Percentiles rank a stretch among this genome's conserved stretches.
phyloP scores from a whole-genome alignment of 768 basidiomycete genomes.

The Cyclocybe cylindracea region DNA sequence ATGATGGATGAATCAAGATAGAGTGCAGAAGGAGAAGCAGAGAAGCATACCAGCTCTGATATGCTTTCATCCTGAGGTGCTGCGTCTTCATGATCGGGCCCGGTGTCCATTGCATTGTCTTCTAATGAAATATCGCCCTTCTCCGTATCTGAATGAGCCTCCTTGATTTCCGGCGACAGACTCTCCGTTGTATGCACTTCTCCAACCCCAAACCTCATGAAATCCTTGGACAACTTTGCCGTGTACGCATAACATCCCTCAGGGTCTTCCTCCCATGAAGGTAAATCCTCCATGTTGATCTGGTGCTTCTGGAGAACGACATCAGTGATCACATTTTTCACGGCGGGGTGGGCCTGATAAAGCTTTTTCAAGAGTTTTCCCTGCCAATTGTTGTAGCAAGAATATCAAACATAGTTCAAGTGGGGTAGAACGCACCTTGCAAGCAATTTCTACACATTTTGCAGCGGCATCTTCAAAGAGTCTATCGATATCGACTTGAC shows the following conservation, averaged over 20 bases:
- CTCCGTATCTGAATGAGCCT: slow-evolving; percentile 9
- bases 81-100: neutral
- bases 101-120: slow-evolving; percentile 4
- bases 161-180: slow-evolving; percentile 17
- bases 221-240: slow-evolving; percentile 59
- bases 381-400: slow-evolving; percentile 26
- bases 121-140: slow-evolving; percentile 12
- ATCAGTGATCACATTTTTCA: slow-evolving; percentile 43
- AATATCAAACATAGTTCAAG: neutral
- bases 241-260: slow-evolving; percentile 41
- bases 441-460: slow-evolving; percentile 61
- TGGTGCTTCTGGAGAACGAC: slow-evolving; percentile 53
- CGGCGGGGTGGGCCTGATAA: slow-evolving; percentile 43
- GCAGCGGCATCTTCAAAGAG: slow-evolving; percentile 62
- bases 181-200: slow-evolving; percentile 26
- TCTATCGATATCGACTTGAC: slow-evolving; percentile 37
- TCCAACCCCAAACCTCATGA: slow-evolving; percentile 30
- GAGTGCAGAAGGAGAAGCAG: neutral
- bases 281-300: slow-evolving; percentile 55
- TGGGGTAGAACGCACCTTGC: slow-evolving; percentile 42
- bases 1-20: neutral
- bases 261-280: slow-evolving; percentile 49
- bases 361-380: slow-evolving; percentile 69
- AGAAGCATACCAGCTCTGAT: slow-evolving; percentile 17
- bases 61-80: slow-evolving; percentile 2